Conservation (phyloP, 148 eudicot species). For the Rhododendron williamsianum region DNA sequence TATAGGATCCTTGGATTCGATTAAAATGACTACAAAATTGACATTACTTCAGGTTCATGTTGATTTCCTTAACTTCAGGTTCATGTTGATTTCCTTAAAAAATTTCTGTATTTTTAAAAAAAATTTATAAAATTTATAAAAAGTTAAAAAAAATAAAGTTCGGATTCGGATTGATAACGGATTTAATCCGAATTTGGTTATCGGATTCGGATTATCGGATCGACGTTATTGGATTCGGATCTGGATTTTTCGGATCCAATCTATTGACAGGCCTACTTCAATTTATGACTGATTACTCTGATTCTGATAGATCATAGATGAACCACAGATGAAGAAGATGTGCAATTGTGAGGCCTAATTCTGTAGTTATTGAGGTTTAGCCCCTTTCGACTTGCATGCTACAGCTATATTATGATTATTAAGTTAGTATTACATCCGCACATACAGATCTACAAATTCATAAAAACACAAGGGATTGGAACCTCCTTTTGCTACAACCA, state of each 20-base stretch:
- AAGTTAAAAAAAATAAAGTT: too few species aligned
- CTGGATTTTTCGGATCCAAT: too few species aligned
- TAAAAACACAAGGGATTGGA: background rate
- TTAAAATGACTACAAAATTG: background rate
- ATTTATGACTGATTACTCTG: background rate
- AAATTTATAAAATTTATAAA: too few species aligned
- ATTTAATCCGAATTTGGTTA: too few species aligned
- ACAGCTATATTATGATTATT: background rate
- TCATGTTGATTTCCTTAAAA: background rate
- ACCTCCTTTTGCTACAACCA: background rate
- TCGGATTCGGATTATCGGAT: too few species aligned
- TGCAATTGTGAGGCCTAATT: background rate
- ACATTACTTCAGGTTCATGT: too few species aligned
- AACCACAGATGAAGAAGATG: background rate
- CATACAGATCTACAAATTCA: background rate
- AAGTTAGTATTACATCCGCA: background rate
- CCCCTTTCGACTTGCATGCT: background rate
- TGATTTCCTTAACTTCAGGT: background rate
- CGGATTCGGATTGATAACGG: too few species aligned
- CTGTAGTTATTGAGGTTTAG: background rate
- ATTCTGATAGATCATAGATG: background rate
- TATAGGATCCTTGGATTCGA: background rate
- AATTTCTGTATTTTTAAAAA: too few species aligned
- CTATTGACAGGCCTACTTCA: background rate
- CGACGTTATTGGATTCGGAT: too few species aligned